phyloP scores from a whole-genome alignment of 768 basidiomycete species.

The Pulveroboletus sp. region DNA sequence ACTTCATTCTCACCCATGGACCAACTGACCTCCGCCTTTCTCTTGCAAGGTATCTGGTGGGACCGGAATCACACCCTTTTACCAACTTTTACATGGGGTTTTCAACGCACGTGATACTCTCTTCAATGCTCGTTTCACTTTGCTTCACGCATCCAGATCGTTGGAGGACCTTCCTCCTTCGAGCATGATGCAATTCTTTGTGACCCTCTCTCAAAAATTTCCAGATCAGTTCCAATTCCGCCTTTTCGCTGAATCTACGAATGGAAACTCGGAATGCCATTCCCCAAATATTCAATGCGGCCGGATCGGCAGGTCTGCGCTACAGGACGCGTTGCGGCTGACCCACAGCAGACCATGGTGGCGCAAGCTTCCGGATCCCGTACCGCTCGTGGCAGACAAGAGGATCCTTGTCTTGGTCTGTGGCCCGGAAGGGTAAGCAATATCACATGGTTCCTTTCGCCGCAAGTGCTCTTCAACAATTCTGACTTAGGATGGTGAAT shows the following conservation, averaged over 20 bases:
- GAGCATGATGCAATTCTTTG: constrained; percentile 51
- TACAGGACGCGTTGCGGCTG: constrained; percentile 42
- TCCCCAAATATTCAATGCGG: constrained; percentile 39
- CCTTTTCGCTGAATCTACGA: constrained; percentile 57
- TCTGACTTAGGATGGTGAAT: constrained; percentile 58
- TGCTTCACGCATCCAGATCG: constrained; percentile 67
- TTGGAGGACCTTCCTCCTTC: constrained; percentile 68
- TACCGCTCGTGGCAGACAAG: constrained; percentile 26
- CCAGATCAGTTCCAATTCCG: constrained; percentile 55
- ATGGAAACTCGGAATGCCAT: constrained; percentile 17
- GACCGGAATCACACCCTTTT: constrained; percentile 84
- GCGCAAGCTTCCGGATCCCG: constrained; percentile 16
- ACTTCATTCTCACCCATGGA: background rate
- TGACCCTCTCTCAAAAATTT: constrained; percentile 42
- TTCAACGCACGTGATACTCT: constrained; percentile 34
- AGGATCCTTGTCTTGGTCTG: constrained; percentile 69
- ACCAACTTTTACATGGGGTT: constrained; percentile 62
- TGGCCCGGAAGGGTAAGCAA: constrained; percentile 75
- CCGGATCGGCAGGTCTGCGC: constrained; percentile 48
- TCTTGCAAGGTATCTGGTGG: constrained; percentile 77
- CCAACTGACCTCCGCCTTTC: background rate
- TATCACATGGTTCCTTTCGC: background rate
- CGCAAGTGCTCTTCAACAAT: background rate
- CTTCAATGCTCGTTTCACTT: constrained; percentile 54
- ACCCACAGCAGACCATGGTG: constrained; percentile 30